Percentiles rank a stretch among this genome's conserved stretches.
Conservation (phyloP, 1,284 basidiomycete species). For the Heliocybe sulcata region DNA sequence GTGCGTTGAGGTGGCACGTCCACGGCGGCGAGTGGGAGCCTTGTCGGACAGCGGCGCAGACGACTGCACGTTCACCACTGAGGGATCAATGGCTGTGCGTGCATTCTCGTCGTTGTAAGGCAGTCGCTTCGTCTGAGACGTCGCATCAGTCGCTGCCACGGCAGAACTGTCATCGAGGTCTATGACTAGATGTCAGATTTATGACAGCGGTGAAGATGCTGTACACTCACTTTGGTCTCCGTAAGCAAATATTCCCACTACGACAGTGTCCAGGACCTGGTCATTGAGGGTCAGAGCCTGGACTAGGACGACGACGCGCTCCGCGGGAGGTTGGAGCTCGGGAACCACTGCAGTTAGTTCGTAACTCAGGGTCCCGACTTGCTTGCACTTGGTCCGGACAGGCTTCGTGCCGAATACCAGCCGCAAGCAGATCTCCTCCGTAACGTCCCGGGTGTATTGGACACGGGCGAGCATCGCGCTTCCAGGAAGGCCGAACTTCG, state of each 20-base stretch:
- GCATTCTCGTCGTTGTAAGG: background rate
- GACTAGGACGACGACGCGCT: constrained; percentile 42
- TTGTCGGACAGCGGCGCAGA: background rate
- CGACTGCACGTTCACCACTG: background rate
- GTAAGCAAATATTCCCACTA: constrained; percentile 71
- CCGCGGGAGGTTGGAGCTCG: background rate
- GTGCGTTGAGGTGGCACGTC: constrained; percentile 8
- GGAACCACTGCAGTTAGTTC: constrained; percentile 54
- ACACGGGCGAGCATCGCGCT: constrained; percentile 54
- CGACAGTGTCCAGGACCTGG: constrained; percentile 48
- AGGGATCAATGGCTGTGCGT: constrained; percentile 3
- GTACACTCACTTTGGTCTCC: background rate
- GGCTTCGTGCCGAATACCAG: constrained; percentile 59
- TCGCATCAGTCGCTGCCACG: background rate
- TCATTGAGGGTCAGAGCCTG: constrained; percentile 53
- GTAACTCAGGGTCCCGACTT: constrained; percentile 45
- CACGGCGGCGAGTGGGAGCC: constrained; percentile 6
- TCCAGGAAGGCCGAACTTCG: constrained; percentile 51
- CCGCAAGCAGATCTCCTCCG: constrained; percentile 41
- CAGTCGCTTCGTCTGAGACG: background rate
- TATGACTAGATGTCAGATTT: background rate
- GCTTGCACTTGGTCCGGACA: constrained; percentile 49
- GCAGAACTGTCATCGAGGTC: background rate
- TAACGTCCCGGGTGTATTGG: constrained; percentile 22
- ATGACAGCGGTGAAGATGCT: background rate